Conservation (phyloP, 176 grass and related monocot species). For the Avena atlantica region DNA sequence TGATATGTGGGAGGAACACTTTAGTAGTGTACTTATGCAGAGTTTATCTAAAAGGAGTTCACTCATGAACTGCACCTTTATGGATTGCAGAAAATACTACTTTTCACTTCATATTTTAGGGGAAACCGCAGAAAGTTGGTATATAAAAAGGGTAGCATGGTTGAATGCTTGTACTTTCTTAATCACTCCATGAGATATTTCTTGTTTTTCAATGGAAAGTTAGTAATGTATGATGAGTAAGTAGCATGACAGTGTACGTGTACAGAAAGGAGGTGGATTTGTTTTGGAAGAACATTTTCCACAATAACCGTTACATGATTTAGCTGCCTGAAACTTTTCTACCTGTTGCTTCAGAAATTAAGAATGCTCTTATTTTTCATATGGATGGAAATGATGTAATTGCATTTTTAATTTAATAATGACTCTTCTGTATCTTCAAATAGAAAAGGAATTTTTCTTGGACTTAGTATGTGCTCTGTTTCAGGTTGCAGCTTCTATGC, state of each 20-base stretch:
- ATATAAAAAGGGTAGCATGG: slow-evolving; percentile 46
- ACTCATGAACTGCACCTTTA: slow-evolving; percentile 47
- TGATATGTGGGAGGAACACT: slow-evolving; percentile 40
- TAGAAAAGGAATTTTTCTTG: slow-evolving; percentile 23
- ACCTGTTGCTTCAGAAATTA: neutral
- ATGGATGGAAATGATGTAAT: neutral
- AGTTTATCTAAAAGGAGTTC: slow-evolving; percentile 46
- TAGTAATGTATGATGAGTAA: neutral
- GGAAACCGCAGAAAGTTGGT: slow-evolving; percentile 40
- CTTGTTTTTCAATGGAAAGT: slow-evolving; percentile 31
- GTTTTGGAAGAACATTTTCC: neutral
- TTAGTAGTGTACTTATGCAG: slow-evolving; percentile 46
- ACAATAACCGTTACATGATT: slow-evolving; percentile 2
- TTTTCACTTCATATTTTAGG: slow-evolving; percentile 49
- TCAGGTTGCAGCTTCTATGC: slow-evolving; percentile 99
- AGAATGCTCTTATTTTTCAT: neutral
- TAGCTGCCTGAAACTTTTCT: neutral
- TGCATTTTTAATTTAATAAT: neutral
- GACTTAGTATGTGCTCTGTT: slow-evolving; percentile 38
- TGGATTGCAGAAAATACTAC: slow-evolving; percentile 15
- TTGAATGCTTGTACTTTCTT: slow-evolving; percentile 45
- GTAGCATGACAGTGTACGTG: slow-evolving; percentile 8
- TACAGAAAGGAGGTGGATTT: neutral
- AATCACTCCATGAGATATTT: slow-evolving; percentile 36
- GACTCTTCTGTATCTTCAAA: neutral